These are phyloP conservation scores for Globisporangium megalacanthum DNA, from an alignment of 352 stramenopile species.

Conservation along the genomic window DNA sequence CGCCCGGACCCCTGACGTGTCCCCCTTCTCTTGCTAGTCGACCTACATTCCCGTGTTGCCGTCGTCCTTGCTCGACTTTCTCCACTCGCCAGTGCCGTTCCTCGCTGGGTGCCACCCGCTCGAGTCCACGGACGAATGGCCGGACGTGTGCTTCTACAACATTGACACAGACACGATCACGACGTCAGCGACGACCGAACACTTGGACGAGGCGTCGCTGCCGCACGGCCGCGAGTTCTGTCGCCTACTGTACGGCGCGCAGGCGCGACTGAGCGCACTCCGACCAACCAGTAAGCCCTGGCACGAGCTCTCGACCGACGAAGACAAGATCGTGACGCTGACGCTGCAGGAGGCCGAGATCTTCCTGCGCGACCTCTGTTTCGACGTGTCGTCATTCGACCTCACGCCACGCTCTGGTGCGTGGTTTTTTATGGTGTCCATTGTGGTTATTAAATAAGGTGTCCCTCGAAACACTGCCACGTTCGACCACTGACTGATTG, in stretches of 20 bases:
- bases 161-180: slow-evolving; percentile 59
- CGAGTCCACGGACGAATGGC: slow-evolving; percentile 63
- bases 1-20: too few relatives aligned
- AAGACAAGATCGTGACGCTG: slow-evolving; percentile 73
- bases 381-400: slow-evolving; percentile 59
- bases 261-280: slow-evolving; percentile 39
- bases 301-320: slow-evolving; percentile 73
- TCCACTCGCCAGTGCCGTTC: slow-evolving; percentile 82
- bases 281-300: slow-evolving; percentile 47
- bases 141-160: slow-evolving; percentile 80
- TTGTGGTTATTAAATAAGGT: too few relatives aligned
- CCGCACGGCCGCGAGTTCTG: slow-evolving; percentile 56
- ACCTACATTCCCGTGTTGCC: slow-evolving; percentile 83
- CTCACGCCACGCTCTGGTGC: slow-evolving; percentile 39
- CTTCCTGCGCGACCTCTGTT: slow-evolving; percentile 63
- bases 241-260: slow-evolving; percentile 47
- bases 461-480: too few relatives aligned
- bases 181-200: slow-evolving; percentile 31
- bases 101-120: slow-evolving; percentile 62
- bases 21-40: slow-evolving; percentile 26
- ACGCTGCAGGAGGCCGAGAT: slow-evolving; percentile 69
- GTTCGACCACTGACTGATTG: too few relatives aligned
- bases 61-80: slow-evolving; percentile 64
- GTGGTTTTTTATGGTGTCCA: neutral
- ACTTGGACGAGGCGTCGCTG: slow-evolving; percentile 44